Evolutionary conservation across 2,329 filamentous ascomycete species (phyloP), one percentile per base, ranked within the genome.

Genomic region (Coleophoma cylindrospora): DNA sequence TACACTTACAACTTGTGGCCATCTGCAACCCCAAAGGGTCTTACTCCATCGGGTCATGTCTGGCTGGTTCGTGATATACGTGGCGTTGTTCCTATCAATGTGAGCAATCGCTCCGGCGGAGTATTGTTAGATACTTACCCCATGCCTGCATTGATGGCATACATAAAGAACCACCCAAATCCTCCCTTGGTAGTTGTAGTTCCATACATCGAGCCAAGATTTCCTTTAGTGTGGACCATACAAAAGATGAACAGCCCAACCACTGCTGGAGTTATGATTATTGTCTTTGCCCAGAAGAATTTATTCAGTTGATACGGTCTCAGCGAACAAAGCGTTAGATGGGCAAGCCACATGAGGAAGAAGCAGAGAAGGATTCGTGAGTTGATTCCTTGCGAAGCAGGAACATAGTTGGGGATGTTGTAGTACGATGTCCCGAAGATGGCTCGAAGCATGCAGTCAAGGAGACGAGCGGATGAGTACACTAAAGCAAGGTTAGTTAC

Each of bases 261-360:
- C 14, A 66, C 57, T 14, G 63, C 57, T 12, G 63, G 62, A 9
- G 67, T 48, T 41, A 63, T 64, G 52, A 70, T 61, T 17, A 64
- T 53, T 9, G 61, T 64, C 54, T 73, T 73, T 62, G 70, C 61
- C 52, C 62, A 66, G 61, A 72, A 73, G 59, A 73, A 68, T 50
- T 61, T 62, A 17, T 61, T 56, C 34, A 72, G 55, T 53, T 71
- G 66, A 54, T 71, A 34, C 64, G 70, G 69, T 11, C 69, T 63
- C 48, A 72, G 63, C 40, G 67, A 62, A 4, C 62, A 61, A 50
- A 73, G 69, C 5, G 67, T 64, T 37, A 70, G 49, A 49, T 70
- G 68, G 47, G 70, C 57, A 33, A 67, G 51, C 68, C 68, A 71
- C 51, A 65, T 68, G 15, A 70, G 55, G 48, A 70, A 67, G 47